Evolutionary conservation across 148 eudicot genomes (phyloP).

Genomic region (Gaultheria prostrata): DNA sequence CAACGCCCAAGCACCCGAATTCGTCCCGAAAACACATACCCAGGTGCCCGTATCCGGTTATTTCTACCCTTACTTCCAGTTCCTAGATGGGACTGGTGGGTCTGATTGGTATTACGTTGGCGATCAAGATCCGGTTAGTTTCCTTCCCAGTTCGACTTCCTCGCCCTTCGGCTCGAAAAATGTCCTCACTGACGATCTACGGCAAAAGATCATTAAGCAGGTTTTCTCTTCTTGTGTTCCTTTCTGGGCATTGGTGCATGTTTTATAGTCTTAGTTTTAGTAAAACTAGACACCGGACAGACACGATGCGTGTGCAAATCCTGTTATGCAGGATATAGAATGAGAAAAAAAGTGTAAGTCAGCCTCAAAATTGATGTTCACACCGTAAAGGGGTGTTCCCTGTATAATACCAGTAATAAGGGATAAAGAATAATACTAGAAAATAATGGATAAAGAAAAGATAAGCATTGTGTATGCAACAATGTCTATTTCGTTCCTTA

Average conservation of each 20-base stretch:
- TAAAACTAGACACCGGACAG: not conserved
- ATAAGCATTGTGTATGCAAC: not conserved
- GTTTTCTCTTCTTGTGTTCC: slow-evolving; percentile 18
- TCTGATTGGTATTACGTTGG: slow-evolving; percentile 62
- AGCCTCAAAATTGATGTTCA: not conserved
- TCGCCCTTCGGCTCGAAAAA: slow-evolving; percentile 29
- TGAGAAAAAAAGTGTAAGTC: not conserved
- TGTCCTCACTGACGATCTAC: slow-evolving; percentile 50
- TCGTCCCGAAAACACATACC: slow-evolving; percentile 55
- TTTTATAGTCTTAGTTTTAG: not conserved
- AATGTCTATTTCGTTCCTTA: not conserved
- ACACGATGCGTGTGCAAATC: not conserved
- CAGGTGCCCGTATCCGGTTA: slow-evolving; percentile 56
- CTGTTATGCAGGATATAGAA: not conserved
- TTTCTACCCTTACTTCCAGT: slow-evolving; percentile 56
- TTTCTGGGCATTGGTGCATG: not conserved
- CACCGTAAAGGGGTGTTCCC: not conserved
- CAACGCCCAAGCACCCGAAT: slow-evolving; percentile 81
- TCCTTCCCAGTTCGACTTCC: slow-evolving; percentile 23
- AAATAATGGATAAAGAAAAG: no score
- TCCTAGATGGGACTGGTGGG: slow-evolving; percentile 38
- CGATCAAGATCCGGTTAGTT: slow-evolving; percentile 38
- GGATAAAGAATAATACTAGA: no score
- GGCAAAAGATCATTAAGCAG: slow-evolving; percentile 73
- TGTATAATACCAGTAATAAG: no score